Base-by-base conservation (phyloP, 352 stramenopile species). In the Albugo candida region DNA sequence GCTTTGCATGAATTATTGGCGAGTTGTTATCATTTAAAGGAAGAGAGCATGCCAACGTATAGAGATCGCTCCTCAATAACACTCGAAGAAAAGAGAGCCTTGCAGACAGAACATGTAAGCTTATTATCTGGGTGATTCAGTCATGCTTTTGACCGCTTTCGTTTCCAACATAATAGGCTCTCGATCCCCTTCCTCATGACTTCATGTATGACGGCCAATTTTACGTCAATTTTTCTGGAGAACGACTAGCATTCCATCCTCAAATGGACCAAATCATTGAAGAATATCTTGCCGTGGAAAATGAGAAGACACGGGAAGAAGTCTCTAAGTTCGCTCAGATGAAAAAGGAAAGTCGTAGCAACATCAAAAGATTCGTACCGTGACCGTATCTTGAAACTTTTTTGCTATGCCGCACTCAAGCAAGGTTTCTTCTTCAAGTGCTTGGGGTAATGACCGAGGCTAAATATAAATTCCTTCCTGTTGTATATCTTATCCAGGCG, bases 181-280 rank as follows among this genome's bases (percentile, higher is more conserved):
- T 71, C 59, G 74, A 84, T 39, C 63, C 71, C 1, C 63, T 87
- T 13, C 74, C 74, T 0, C 69, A 84, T 36, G 74, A 66, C 0
- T 84, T 75, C 45, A 53, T 83, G 41, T 87, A 67, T 39, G 74
- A 87, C 37, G 74, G 74, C 14, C 67, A 64, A 16, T 65, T 68
- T 49, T 87, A 87, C 55, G 64, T 82, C 18, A 71, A 87, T 47
- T 78, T 77, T 38, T 77, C 73, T 34, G 75, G 75, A 13, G 68
- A 65, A 0, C 60, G 68, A 18, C 78, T 81, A 51, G 71, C 83
- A 51, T 87, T 83, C 48, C 71, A 87, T 37, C 74, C 75, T 0
- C 57, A 61, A 36, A 83, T 86, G 47, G 56, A 66, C 12, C 53
- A 73, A 45, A 81, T 86, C 37, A 66, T 86, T 41, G 65, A 83